Conservation (phyloP, 352 stramenopile genomes). For the Phytophthora pini region DNA sequence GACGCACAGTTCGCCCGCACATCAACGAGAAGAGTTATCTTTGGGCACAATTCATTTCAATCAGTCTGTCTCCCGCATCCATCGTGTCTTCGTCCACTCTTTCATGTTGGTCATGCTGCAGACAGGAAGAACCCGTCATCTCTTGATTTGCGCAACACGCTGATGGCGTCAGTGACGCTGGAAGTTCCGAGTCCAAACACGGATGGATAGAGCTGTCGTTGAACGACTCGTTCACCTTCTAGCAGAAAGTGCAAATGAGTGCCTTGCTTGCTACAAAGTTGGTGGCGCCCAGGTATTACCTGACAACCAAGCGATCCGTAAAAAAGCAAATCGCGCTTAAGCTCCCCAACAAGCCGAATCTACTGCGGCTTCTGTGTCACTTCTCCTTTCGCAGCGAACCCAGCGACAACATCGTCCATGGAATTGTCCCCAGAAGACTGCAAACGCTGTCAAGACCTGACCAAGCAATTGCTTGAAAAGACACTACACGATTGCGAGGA, state of each 20-base stretch:
- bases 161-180: not conserved
- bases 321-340: conserved; percentile 17
- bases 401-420: conserved; percentile 1
- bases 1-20: too few species aligned
- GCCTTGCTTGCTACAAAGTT: conserved; percentile 1
- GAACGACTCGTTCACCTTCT: not conserved
- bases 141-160: conserved; percentile 1
- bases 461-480: conserved; percentile 24
- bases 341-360: conserved; percentile 1
- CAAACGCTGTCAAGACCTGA: conserved; percentile 19
- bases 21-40: too few species aligned
- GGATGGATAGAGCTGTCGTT: conserved; percentile 11
- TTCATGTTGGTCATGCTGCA: not conserved
- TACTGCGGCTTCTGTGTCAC: conserved; percentile 2
- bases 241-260: conserved; percentile 18
- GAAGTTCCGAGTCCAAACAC: conserved; percentile 1
- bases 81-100: not conserved
- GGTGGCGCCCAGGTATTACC: conserved; percentile 5
- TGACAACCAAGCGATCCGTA: conserved; percentile 22
- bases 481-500: conserved; percentile 29
- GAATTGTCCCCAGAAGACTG: conserved; percentile 26
- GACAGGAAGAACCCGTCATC: conserved; percentile 1
- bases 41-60: not conserved
- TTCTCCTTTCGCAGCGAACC: conserved; percentile 12
- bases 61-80: not conserved